Evolutionary conservation across 177 flowering plant species (phyloP).

Genomic region (Vitis hybrid): DNA sequence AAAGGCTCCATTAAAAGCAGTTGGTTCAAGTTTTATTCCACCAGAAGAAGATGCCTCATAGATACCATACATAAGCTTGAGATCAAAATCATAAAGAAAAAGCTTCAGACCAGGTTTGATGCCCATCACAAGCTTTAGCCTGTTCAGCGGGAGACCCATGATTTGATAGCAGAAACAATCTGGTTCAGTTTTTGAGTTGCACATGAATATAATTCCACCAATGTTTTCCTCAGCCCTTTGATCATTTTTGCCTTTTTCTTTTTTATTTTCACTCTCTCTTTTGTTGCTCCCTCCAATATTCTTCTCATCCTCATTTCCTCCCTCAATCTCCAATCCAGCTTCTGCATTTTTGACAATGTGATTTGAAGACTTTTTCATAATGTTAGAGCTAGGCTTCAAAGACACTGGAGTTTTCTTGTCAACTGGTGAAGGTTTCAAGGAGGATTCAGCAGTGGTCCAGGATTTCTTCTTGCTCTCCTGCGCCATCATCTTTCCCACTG

Average conservation of each 20-base stretch:
- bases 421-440: conserved; percentile 18
- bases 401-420: conserved; percentile 21
- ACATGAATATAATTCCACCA: conserved; percentile 88
- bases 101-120: conserved; percentile 76
- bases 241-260: conserved; percentile 9
- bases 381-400: conserved; percentile 34
- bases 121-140: conserved; percentile 51
- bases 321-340: conserved; percentile 1
- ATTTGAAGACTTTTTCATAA: conserved; percentile 26
- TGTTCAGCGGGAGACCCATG: conserved; percentile 60
- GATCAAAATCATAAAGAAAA: conserved; percentile 86
- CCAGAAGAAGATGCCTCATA: conserved; percentile 76
- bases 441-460: conserved; percentile 17
- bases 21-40: conserved; percentile 75
- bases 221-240: conserved; percentile 31
- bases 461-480: conserved; percentile 8
- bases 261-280: neutral
- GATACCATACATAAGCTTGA: conserved; percentile 76
- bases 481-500: too few relatives aligned
- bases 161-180: conserved; percentile 74
- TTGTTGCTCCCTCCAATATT: neutral
- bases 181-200: conserved; percentile 76
- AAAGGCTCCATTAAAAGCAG: conserved; percentile 79
- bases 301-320: neutral
- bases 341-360: conserved; percentile 11